Base-by-base conservation (phyloP, 352 stramenopile species). In the Phytophthora pinifolia region DNA sequence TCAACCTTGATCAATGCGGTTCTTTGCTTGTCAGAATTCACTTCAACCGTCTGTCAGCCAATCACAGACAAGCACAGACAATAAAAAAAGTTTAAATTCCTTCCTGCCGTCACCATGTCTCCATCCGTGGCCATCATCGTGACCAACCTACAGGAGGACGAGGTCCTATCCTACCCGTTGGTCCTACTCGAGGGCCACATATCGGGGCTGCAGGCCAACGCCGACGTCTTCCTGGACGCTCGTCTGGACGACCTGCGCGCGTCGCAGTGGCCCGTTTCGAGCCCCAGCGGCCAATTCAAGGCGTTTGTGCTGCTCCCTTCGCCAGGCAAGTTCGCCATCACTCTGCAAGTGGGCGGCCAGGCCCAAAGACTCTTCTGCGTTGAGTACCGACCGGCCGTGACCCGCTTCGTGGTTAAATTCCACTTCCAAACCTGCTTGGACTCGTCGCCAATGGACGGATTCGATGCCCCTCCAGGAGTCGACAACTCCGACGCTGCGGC, bases 101-200 rank as follows among this genome's bases (percentile, higher is more conserved):
- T 6, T 27, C 22, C 4, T 27, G 22, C 22, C 4, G 4, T 27
- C 22, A 27, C 22, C 22, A 27, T 27, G 13, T 60, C 50, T 18
- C 20, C 38, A 14, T 6, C 42, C 33, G 15, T 37, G 8, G 30
- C 12, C 44, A 76, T 89, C 62, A 69, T 87, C 8, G 78, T 97
- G 10, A 80, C 88, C 42, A 98, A 96, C 49, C 64, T 96, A 27
- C 63, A 79, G 51, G 76, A 93, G 60, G 85, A 83, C 34, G 94
- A 92, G 41, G 76, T 64, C n/a, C 54, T 89, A 31, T 41, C 66
- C 13, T 70, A 87, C 42, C 76, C 76, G n/a, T 62, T 87, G 30
- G 62, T 86, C 25, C 62, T 89, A 43, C 62, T 87, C 27, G 70
- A 87, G 48, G 76, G 79, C 31, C 43, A 35, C 37, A 57, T 85